Evolutionary conservation across 345 rosid species (phyloP).

Genomic region (Combretum micranthum): DNA sequence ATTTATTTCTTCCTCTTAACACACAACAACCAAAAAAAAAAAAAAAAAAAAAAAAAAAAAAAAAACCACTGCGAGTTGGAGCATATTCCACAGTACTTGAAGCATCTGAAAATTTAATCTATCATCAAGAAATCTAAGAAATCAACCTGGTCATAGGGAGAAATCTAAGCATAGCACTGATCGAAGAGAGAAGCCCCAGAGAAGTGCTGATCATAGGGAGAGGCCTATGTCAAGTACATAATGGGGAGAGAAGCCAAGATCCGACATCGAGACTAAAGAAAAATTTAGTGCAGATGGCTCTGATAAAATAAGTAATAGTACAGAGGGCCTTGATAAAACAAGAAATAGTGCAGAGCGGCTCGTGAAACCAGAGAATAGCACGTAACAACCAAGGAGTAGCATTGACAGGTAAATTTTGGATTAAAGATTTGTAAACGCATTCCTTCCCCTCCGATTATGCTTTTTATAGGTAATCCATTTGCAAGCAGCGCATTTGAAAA

Average conservation of each 20-base stretch:
- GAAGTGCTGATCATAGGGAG: conserved; percentile 54
- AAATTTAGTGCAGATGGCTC: conserved; percentile 34
- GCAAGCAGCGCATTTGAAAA: background rate
- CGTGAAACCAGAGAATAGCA: conserved; percentile 9
- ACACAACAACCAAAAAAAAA: too few species aligned
- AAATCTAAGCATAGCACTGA: conserved; percentile 24
- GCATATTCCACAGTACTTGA: conserved; percentile 74
- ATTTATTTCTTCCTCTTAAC: too few species aligned
- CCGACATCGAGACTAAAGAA: conserved; percentile 49
- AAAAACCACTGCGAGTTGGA: conserved; percentile 89
- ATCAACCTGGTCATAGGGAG: conserved; percentile 40
- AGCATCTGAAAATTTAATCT: conserved; percentile 77
- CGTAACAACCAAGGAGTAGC: conserved; percentile 62
- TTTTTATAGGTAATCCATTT: background rate
- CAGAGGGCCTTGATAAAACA: conserved; percentile 48
- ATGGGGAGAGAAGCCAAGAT: conserved; percentile 45
- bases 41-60: too few species aligned
- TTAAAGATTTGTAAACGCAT: too few species aligned
- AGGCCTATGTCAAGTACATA: conserved; percentile 45
- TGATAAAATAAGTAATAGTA: conserved; percentile 32
- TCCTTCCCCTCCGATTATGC: too few species aligned
- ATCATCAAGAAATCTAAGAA: conserved; percentile 54
- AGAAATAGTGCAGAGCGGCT: conserved; percentile 7
- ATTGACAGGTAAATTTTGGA: conserved; percentile 56
- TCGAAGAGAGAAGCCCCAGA: conserved; percentile 41